Conservation (phyloP, 2,329 filamentous ascomycete species). For the Sclerotinia subarctica region DNA sequence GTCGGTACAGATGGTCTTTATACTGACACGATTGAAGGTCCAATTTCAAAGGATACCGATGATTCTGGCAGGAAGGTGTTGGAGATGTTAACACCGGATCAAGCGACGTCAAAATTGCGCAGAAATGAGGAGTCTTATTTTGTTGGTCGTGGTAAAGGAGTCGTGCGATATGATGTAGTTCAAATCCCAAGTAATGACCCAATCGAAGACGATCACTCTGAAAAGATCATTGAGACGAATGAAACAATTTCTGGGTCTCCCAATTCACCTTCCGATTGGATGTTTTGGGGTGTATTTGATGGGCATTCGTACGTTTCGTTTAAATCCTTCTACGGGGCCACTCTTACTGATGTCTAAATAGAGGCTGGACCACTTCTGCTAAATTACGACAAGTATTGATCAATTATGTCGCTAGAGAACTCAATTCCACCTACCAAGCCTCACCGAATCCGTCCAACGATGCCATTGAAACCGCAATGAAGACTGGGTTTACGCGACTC, state of each 20-base stretch:
- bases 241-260: constrained; percentile 47
- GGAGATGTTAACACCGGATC: constrained; percentile 94
- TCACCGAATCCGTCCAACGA: constrained; percentile 68
- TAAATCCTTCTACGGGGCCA: neutral
- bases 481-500: constrained; percentile 80
- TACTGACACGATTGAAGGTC: constrained; percentile 80
- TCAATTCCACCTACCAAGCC: constrained; percentile 87
- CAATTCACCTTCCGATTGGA: constrained; percentile 77
- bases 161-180: constrained; percentile 90
- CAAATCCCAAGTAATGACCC: constrained; percentile 96
- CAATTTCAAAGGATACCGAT: constrained; percentile 83
- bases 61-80: constrained; percentile 81
- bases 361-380: constrained; percentile 96
- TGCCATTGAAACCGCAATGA: constrained; percentile 86
- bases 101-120: constrained; percentile 85
- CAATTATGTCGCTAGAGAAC: constrained; percentile 84
- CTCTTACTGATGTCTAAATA: constrained; percentile 39
- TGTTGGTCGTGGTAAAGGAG: constrained; percentile 83
- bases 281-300: constrained; percentile 99
- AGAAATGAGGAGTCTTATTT: constrained; percentile 89
- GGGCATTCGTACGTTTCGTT: constrained; percentile 71
- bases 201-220: constrained; percentile 96
- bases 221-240: constrained; percentile 88
- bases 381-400: constrained; percentile 92
- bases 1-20: constrained; percentile 89